Evolutionary conservation across 1,284 basidiomycete species (phyloP), one percentile per base, ranked within the genome.

Genomic region (Volvariella surrecta): DNA sequence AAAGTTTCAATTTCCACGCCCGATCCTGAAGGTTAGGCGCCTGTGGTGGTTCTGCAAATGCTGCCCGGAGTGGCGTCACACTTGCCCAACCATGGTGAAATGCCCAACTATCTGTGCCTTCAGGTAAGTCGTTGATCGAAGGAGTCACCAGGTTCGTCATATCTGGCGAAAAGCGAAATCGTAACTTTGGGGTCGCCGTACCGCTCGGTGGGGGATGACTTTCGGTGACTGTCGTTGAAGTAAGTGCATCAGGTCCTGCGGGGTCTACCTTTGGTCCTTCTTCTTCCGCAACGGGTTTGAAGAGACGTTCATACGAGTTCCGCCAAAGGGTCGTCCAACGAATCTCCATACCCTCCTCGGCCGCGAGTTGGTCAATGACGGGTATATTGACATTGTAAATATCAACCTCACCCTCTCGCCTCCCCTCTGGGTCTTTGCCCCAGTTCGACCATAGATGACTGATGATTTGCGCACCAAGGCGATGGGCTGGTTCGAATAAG

Each of bases 341-440:
- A 41, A 89, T 72, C 48, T 72, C 70, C 42, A 88, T 62, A 15
- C 71, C 74, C 47, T 69, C 68, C 13, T 75, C 68, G 16, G 65
- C 60, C 38, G 79, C 59, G 24, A 91, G 71, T 22, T 62, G 67
- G 32, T 76, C 68, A 45, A 89, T 69, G 63, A 89, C 70, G 17
- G 89, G 89, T 22, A 91, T 76, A 58, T 92, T 91, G 51, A 92
- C 66, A 53, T 70, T 87, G 64, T 90, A 91, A 10, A 92, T 67
- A 56, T 89, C 87, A 19, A 88, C 74, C 58, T 85, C 81, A 47
- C 71, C 71, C 37, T 71, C 60, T 24, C 76, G 68, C 32, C 79
- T 58, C n/a, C 79, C 78, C 24, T 60, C 68, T 2, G 64, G 60
- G 54, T 85, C 82, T 46, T 67, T 62, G 13, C 85, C 90, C 91